Evolutionary conservation across 2,329 filamentous ascomycete species (phyloP).

Genomic region (Neonectria hederae): DNA sequence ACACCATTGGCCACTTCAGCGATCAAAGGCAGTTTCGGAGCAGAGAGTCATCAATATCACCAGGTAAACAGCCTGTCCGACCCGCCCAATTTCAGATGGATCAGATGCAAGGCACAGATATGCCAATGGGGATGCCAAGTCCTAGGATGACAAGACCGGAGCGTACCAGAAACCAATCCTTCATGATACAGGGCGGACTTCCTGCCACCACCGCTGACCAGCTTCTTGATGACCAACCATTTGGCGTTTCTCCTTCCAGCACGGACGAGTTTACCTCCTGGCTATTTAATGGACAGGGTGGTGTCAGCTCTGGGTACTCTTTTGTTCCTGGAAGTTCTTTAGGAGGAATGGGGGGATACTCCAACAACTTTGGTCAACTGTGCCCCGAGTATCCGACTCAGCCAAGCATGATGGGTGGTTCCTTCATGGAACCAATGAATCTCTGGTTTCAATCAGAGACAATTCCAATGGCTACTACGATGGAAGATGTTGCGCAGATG

Average conservation of each 20-base stretch:
- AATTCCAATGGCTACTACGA: slow-evolving; percentile 34
- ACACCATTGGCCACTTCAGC: slow-evolving; percentile 29
- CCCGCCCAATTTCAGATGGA: slow-evolving; percentile 32
- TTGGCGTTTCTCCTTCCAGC: slow-evolving; percentile 41
- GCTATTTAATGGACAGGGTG: slow-evolving; percentile 40
- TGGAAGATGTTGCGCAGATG: slow-evolving; percentile 37
- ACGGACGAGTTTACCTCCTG: slow-evolving; percentile 43
- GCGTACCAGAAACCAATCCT: slow-evolving; percentile 33
- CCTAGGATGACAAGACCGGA: slow-evolving; percentile 36
- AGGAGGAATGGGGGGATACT: slow-evolving; percentile 37
- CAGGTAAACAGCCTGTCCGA: slow-evolving; percentile 32
- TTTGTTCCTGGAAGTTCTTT: slow-evolving; percentile 36
- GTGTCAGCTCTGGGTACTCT: slow-evolving; percentile 34
- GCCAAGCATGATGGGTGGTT: slow-evolving; percentile 36
- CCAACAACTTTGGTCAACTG: slow-evolving; percentile 42
- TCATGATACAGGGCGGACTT: slow-evolving; percentile 36
- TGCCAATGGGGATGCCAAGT: slow-evolving; percentile 36
- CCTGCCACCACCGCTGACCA: slow-evolving; percentile 31
- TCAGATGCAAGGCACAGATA: slow-evolving; percentile 31
- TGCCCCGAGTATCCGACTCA: slow-evolving; percentile 40
- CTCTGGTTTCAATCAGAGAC: slow-evolving; percentile 43
- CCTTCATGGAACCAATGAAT: slow-evolving; percentile 41
- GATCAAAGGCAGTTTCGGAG: slow-evolving; percentile 33
- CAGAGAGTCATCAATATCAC: slow-evolving; percentile 36
- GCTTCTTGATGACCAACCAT: slow-evolving; percentile 40